Percentiles rank a stretch among this genome's conserved stretches.
Conservation (phyloP, 768 basidiomycete genomes). For the Lentinula edodes region DNA sequence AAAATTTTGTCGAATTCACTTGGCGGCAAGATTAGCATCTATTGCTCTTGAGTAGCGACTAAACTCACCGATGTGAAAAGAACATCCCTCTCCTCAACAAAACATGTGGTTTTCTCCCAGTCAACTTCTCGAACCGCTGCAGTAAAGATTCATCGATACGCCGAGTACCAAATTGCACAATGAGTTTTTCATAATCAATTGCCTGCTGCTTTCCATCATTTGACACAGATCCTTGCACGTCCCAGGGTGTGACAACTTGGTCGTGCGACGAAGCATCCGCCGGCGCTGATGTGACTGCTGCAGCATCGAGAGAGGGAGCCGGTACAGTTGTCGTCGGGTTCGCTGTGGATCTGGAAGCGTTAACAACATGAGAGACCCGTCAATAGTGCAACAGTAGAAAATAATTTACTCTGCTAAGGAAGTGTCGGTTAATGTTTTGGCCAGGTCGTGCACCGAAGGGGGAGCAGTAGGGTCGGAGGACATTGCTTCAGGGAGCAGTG, state of each 20-base stretch:
- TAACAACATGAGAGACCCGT: not conserved
- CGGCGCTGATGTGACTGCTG: constrained; percentile 7
- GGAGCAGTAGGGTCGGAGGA: constrained; percentile 20
- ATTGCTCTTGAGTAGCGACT: not conserved
- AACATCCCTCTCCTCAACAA: constrained; percentile 90
- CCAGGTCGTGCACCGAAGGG: constrained; percentile 14
- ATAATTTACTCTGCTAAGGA: constrained; percentile 10
- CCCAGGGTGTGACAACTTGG: constrained; percentile 96
- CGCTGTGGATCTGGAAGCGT: not conserved
- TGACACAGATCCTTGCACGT: constrained; percentile 88
- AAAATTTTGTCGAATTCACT: constrained; percentile 93
- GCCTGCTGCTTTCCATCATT: constrained; percentile 85
- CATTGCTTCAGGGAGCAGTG: constrained; percentile 18
- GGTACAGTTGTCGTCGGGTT: not conserved
- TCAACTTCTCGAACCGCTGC: constrained; percentile 85
- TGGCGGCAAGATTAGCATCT: not conserved
- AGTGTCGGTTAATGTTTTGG: not conserved
- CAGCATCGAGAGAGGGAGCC: not conserved
- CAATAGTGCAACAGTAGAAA: not conserved
- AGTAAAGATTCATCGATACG: constrained; percentile 71
- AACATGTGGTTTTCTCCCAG: constrained; percentile 83
- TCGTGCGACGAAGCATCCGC: constrained; percentile 23
- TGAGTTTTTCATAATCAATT: constrained; percentile 95
- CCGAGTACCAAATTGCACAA: constrained; percentile 91
- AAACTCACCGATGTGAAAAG: constrained; percentile 89